Conservation (phyloP, 139 green algal genomes). For the Chlamydomonas eustigma region DNA sequence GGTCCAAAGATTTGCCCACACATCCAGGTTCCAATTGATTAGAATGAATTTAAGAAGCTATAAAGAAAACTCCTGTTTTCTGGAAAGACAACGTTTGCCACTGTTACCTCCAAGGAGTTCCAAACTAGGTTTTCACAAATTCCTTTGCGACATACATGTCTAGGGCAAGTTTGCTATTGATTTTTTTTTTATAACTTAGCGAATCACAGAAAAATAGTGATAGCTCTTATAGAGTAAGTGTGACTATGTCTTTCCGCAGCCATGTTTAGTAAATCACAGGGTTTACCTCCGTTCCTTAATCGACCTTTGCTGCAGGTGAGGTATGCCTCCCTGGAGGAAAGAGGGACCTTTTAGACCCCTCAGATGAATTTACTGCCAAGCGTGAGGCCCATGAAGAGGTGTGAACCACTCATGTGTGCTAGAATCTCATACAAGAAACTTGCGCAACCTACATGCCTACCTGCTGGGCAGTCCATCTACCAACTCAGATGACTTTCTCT, state of each 20-base stretch:
- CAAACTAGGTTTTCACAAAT: background rate
- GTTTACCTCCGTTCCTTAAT: background rate
- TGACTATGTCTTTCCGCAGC: background rate
- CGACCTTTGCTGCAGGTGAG: constrained; percentile 47
- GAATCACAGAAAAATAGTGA: background rate
- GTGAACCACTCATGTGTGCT: background rate
- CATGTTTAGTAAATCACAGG: background rate
- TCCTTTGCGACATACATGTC: background rate
- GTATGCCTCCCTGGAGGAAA: constrained; percentile 77
- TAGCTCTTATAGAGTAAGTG: background rate
- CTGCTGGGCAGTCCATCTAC: too few relatives aligned
- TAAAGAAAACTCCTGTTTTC: too few relatives aligned
- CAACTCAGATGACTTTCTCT: background rate
- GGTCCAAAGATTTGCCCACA: background rate
- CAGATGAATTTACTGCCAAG: constrained; percentile 59
- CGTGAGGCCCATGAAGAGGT: constrained; percentile 71
- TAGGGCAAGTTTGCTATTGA: background rate
- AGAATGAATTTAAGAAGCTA: background rate
- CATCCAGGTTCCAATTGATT: background rate
- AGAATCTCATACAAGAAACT: background rate
- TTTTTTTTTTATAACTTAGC: background rate
- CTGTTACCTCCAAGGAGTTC: too few relatives aligned
- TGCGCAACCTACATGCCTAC: too few relatives aligned
- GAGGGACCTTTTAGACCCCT: constrained; percentile 49
- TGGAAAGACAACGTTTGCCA: too few relatives aligned